These are phyloP conservation scores for Pichia phayaonensis DNA, from an alignment of 805 yeast genomes.

Conservation along the genomic window DNA sequence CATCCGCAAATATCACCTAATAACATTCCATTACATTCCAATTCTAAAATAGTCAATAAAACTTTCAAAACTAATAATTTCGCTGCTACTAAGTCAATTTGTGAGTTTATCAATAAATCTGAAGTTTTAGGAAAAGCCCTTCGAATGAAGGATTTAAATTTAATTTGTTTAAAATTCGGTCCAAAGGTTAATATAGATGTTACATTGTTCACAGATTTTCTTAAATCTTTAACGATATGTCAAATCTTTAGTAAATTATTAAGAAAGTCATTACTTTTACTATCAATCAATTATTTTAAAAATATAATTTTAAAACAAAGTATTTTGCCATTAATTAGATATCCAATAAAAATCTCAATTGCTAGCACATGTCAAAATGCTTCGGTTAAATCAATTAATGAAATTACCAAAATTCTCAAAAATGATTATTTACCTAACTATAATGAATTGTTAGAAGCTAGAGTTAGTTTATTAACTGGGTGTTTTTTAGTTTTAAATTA, in stretches of 20 bases:
- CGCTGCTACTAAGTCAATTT: background rate
- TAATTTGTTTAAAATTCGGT: background rate
- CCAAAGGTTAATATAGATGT: background rate
- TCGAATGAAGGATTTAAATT: background rate
- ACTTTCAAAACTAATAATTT: background rate
- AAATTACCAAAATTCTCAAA: conserved; percentile 4
- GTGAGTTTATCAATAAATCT: background rate
- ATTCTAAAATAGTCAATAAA: conserved; percentile 1
- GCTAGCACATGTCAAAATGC: conserved; percentile 6
- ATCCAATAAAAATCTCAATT: conserved; percentile 3
- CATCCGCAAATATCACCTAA: too few species aligned
- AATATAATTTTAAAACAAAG: conserved; percentile 8
- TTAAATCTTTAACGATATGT: background rate
- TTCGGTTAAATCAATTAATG: conserved; percentile 1
- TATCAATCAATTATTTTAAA: conserved; percentile 7
- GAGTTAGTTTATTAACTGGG: background rate
- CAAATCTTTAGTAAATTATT: conserved; percentile 7
- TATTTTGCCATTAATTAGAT: conserved; percentile 1
- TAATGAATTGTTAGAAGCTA: background rate
- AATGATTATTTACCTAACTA: conserved; percentile 5
- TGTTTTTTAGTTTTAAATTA: conserved; percentile 5
- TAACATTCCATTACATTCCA: background rate
- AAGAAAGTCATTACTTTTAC: conserved; percentile 3
- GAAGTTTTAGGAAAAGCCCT: background rate
- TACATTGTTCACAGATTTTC: background rate